Percentiles rank a stretch among this genome's conserved stretches.
phyloP scores from a whole-genome alignment of 75 land plant genomes.

The Picea glauca region DNA sequence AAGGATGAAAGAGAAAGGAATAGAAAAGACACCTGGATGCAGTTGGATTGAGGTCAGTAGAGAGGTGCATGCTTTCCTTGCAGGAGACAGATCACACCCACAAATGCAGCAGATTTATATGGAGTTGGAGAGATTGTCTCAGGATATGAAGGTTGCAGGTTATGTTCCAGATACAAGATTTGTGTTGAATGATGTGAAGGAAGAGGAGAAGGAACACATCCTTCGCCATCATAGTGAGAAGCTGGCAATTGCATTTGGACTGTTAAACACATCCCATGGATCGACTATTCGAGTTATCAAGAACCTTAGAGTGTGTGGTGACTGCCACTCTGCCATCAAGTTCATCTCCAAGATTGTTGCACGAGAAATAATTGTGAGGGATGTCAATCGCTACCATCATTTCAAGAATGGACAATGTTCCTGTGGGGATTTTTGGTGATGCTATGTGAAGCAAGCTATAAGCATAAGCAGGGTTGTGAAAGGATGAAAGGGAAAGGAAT shows the following conservation, averaged over 20 bases:
- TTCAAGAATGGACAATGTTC: constrained; percentile 15
- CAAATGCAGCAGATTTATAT: constrained; percentile 10
- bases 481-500: too few relatives aligned
- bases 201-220: constrained; percentile 13
- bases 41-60: constrained; percentile 16
- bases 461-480: background rate
- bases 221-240: constrained; percentile 14
- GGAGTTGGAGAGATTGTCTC: constrained; percentile 10
- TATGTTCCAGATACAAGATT: constrained; percentile 15
- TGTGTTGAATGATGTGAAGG: constrained; percentile 7
- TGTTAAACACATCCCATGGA: constrained; percentile 8
- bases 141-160: constrained; percentile 3
- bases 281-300: constrained; percentile 15
- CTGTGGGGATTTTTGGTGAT: constrained; percentile 16
- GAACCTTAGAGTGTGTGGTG: constrained; percentile 11
- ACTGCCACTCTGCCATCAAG: constrained; percentile 18
- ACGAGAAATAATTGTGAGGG: constrained; percentile 15
- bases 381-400: constrained; percentile 11
- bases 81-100: constrained; percentile 14
- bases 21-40: constrained; percentile 15
- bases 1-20: constrained; percentile 9
- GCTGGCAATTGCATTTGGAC: constrained; percentile 11
- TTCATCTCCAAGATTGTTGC: constrained; percentile 18
- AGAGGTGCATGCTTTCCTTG: constrained; percentile 9
- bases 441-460: background rate